These are phyloP conservation scores for Calycina herbarum DNA, from an alignment of 2,329 filamentous ascomycete genomes.

Conservation along the genomic window DNA sequence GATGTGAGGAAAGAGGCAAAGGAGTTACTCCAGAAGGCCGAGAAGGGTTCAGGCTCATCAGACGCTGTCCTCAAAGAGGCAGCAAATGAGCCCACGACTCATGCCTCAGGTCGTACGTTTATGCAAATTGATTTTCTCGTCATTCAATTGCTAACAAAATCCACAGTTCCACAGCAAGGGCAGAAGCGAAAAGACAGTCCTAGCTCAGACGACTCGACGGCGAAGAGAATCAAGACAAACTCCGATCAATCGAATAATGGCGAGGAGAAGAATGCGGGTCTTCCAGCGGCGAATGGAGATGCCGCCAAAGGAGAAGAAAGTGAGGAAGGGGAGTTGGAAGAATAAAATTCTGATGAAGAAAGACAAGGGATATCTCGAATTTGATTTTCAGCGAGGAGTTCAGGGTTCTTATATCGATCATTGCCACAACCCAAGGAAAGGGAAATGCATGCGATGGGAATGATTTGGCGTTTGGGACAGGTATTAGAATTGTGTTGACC, in stretches of 20 bases:
- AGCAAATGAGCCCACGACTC: conserved; percentile 34
- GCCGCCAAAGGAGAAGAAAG: conserved; percentile 20
- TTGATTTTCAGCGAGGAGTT: conserved; percentile 1
- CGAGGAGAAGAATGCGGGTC: not conserved
- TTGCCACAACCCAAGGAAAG: not conserved
- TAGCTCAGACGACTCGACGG: conserved; percentile 6
- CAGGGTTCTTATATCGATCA: not conserved
- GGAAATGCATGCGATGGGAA: not conserved
- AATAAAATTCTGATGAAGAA: conserved; percentile 14
- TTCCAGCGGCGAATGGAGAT: not conserved
- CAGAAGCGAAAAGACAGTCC: conserved; percentile 23
- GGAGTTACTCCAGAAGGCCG: conserved; percentile 1
- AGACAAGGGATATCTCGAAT: not conserved
- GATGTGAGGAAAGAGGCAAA: conserved; percentile 1
- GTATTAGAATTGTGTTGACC: not conserved
- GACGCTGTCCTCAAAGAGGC: conserved; percentile 30
- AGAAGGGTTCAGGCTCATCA: conserved; percentile 21
- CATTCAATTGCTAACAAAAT: conserved; percentile 11
- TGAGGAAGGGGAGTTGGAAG: conserved; percentile 31
- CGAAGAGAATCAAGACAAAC: conserved; percentile 21
- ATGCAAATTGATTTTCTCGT: not conserved
- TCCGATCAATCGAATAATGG: conserved; percentile 7
- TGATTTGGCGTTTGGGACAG: not conserved
- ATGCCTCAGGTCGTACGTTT: conserved; percentile 19
- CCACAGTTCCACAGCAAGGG: conserved; percentile 11